Conservation (phyloP, 1,284 basidiomycete species). For the Pulchroboletus neoregius region DNA sequence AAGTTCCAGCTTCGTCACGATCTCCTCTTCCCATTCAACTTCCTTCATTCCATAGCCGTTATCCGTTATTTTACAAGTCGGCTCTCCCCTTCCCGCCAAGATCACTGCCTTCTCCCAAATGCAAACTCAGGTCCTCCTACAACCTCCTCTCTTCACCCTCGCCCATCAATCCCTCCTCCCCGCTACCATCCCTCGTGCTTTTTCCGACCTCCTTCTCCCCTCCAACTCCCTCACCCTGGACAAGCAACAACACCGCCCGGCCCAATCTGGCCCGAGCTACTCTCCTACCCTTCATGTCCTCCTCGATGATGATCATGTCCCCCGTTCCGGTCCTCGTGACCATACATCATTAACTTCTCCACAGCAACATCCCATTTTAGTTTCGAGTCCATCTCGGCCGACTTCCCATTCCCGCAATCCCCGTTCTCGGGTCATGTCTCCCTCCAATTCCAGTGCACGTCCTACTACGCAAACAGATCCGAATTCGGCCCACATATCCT, state of each 20-base stretch:
- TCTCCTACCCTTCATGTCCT: constrained; percentile 4
- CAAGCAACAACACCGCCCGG: not conserved
- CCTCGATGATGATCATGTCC: constrained; percentile 11
- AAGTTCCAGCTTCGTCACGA: constrained; percentile 20
- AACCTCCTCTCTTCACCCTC: constrained; percentile 18
- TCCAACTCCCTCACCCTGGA: constrained; percentile 10
- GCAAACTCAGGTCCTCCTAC: constrained; percentile 26
- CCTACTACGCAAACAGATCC: constrained; percentile 11
- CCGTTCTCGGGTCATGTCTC: constrained; percentile 1
- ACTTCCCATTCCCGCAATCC: constrained; percentile 10
- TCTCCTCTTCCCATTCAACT: constrained; percentile 3
- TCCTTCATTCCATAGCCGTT: constrained; percentile 15
- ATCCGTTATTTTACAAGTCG: constrained; percentile 19
- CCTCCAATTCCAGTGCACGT: constrained; percentile 1
- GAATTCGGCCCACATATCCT: constrained; percentile 32
- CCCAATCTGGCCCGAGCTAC: constrained; percentile 13
- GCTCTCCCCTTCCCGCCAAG: constrained; percentile 18
- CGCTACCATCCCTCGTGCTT: constrained; percentile 11
- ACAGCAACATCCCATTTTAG: constrained; percentile 12
- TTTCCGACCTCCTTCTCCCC: constrained; percentile 3
- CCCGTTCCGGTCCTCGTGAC: constrained; percentile 10
- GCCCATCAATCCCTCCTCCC: too few species aligned
- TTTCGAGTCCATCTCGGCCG: constrained; percentile 15
- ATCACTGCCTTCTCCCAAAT: constrained; percentile 15
- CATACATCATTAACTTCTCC: constrained; percentile 14